A percentile compares a stretch with the other conserved stretches of the same genome.
Conservation (phyloP, 805 yeast species). For the Candida boidinii region DNA sequence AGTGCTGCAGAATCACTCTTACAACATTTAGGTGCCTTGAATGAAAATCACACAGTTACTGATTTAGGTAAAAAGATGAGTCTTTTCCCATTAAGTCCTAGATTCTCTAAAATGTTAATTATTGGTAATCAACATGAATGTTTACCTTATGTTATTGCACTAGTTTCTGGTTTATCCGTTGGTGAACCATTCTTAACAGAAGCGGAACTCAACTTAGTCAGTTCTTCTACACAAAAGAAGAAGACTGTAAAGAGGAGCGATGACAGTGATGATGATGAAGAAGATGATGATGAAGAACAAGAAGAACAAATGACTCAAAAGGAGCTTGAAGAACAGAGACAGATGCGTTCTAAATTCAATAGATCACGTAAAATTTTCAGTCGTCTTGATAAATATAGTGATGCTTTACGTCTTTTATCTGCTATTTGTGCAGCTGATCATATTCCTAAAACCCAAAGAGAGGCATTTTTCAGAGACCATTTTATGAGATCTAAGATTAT, state of each 20-base stretch:
- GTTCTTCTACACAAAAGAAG: constrained; percentile 29
- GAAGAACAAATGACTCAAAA: constrained; percentile 25
- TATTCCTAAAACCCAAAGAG: constrained; percentile 40
- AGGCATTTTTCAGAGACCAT: constrained; percentile 44
- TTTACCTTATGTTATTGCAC: constrained; percentile 79
- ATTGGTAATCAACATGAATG: constrained; percentile 84
- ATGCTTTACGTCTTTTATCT: constrained; percentile 64
- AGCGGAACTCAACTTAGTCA: constrained; percentile 67
- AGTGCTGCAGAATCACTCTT: constrained; percentile 60
- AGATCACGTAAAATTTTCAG: constrained; percentile 55
- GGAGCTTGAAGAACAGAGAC: constrained; percentile 30
- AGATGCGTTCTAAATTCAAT: constrained; percentile 41
- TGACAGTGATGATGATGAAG: constrained; percentile 25
- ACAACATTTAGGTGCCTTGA: constrained; percentile 71
- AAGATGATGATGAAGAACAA: constrained; percentile 28
- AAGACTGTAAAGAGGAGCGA: no score
- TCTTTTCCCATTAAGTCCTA: constrained; percentile 84
- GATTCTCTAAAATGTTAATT: constrained; percentile 84
- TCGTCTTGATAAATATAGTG: constrained; percentile 65
- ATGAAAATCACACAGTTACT: constrained; percentile 49
- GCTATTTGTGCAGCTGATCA: constrained; percentile 87
- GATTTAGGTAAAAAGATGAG: constrained; percentile 81
- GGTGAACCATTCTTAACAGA: constrained; percentile 85
- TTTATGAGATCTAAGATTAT: constrained; percentile 71
- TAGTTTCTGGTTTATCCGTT: constrained; percentile 87